Percentiles rank a stretch among this genome's conserved stretches.
These are phyloP conservation scores for Fusarium floridanum DNA, from an alignment of 2,329 filamentous ascomycete genomes.

Conservation along the genomic window DNA sequence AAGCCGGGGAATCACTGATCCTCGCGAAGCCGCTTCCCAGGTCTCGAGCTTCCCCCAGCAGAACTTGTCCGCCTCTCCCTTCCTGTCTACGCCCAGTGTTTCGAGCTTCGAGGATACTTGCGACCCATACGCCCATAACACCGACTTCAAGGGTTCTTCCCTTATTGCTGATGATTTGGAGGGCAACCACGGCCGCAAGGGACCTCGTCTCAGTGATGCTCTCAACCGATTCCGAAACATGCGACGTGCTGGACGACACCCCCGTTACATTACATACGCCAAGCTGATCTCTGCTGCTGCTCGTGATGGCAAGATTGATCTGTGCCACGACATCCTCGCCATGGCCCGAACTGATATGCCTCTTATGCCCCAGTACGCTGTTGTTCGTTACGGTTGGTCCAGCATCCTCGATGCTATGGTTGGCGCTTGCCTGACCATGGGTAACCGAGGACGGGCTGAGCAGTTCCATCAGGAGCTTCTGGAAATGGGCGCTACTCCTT, in stretches of 20 bases:
- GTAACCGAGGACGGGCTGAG: conserved; percentile 83
- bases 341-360: conserved; percentile 94
- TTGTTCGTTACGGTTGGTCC: conserved; percentile 95
- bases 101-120: conserved; percentile 83
- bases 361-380: conserved; percentile 83
- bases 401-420: conserved; percentile 98
- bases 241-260: conserved; percentile 89
- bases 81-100: conserved; percentile 66
- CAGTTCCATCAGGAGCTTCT: conserved; percentile 93
- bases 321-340: conserved; percentile 87
- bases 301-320: conserved; percentile 82
- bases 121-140: conserved; percentile 90
- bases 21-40: conserved; percentile 65
- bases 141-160: conserved; percentile 93
- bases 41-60: conserved; percentile 59
- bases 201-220: conserved; percentile 82
- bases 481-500: conserved; percentile 90
- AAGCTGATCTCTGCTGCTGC: conserved; percentile 94
- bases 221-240: conserved; percentile 90
- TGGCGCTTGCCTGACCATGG: conserved; percentile 86
- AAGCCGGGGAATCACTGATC: conserved; percentile 66
- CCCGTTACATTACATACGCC: conserved; percentile 95
- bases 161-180: conserved; percentile 92
- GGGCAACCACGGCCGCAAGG: conserved; percentile 79
- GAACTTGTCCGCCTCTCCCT: conserved; percentile 60